Conservation (phyloP, 2,329 filamentous ascomycete species). For the Botryotinia narcissicola region DNA sequence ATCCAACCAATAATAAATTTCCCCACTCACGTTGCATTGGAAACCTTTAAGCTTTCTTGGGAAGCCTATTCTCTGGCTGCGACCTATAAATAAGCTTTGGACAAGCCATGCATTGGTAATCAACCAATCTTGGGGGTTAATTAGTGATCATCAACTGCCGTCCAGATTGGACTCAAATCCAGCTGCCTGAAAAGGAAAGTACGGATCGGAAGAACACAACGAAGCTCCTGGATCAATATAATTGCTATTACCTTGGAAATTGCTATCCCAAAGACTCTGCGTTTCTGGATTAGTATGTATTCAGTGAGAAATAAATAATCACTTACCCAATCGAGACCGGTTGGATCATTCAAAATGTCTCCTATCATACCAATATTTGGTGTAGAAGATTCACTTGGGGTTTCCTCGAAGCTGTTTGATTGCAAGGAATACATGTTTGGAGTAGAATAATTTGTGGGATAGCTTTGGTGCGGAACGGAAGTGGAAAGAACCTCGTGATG, state of each 20-base stretch:
- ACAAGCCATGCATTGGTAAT: not conserved
- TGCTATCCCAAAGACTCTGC: constrained; percentile 19
- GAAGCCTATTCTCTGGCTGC: not conserved
- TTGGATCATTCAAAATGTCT: constrained; percentile 9
- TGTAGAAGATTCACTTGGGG: not conserved
- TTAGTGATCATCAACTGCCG: not conserved
- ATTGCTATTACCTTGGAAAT: constrained; percentile 8
- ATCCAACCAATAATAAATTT: constrained; percentile 9
- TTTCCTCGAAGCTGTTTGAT: not conserved
- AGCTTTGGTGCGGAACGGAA: not conserved
- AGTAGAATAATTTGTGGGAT: not conserved
- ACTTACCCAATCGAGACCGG: constrained; percentile 18
- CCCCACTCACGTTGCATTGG: not conserved
- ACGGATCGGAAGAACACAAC: not conserved
- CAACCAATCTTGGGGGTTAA: not conserved
- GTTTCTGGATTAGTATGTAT: not conserved
- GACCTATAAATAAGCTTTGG: constrained; percentile 16
- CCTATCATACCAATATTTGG: constrained; percentile 7
- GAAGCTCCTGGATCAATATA: not conserved
- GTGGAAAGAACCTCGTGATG: not conserved
- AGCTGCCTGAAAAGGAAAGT: constrained; percentile 16
- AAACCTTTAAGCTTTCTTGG: constrained; percentile 14
- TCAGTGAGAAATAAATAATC: not conserved
- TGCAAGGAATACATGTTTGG: not conserved
- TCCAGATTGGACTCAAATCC: not conserved